Percentiles rank a stretch among this genome's conserved stretches.
phyloP scores from a whole-genome alignment of 139 green algal species.

The Chloropicon primus region DNA sequence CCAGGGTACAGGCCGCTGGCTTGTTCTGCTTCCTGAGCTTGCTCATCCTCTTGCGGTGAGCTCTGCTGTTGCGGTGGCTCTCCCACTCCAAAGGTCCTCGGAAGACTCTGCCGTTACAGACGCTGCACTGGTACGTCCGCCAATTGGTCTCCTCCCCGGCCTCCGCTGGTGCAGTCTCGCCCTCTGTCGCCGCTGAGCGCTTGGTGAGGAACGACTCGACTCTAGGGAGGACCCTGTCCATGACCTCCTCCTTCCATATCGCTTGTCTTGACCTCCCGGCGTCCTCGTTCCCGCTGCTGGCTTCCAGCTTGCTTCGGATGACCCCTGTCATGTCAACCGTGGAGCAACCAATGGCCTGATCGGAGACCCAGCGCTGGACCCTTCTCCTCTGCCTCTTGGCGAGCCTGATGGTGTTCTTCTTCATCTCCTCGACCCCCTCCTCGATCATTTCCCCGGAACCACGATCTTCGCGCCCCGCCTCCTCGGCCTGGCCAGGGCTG shows the following conservation, averaged over 20 bases:
- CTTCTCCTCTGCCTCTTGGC: neutral
- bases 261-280: neutral
- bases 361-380: neutral
- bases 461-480: neutral
- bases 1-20: neutral
- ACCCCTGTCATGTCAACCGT: neutral
- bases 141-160: neutral
- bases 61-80: neutral
- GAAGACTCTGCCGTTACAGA: neutral
- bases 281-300: too few species aligned
- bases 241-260: neutral
- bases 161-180: neutral
- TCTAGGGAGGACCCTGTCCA: neutral
- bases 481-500: too few species aligned
- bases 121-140: neutral
- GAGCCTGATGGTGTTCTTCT: neutral
- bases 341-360: neutral
- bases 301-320: neutral
- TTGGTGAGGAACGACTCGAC: neutral
- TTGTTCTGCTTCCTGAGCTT: neutral
- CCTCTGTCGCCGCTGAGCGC: neutral
- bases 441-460: neutral
- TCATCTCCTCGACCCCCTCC: neutral
- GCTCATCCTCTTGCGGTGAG: neutral
- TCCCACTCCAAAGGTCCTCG: neutral